Evolutionary conservation across 371 early-diverging fungal genomes (phyloP).

Genomic region (Dichotomocladium elegans): DNA sequence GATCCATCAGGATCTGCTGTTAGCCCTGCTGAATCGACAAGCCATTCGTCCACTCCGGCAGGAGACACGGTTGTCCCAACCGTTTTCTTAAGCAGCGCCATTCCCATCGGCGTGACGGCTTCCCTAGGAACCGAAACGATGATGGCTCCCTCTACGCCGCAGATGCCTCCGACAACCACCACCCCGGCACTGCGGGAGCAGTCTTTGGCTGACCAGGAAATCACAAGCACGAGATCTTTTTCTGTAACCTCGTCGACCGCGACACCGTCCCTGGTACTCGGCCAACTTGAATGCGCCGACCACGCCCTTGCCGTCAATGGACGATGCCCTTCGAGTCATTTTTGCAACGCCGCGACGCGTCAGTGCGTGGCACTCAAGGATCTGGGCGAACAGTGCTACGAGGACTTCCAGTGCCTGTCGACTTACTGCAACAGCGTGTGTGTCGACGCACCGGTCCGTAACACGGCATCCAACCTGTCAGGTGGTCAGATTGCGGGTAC

Average conservation of each 20-base stretch:
- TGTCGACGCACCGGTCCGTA: neutral
- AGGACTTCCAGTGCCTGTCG: conserved; percentile 29
- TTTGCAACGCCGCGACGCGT: conserved; percentile 24
- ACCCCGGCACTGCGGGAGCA: no score
- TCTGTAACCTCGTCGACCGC: conserved; percentile 27
- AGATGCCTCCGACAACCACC: no score
- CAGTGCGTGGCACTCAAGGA: conserved; percentile 10
- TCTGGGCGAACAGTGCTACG: conserved; percentile 15
- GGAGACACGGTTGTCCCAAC: no score
- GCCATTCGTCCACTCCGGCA: no score
- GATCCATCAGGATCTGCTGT: no score
- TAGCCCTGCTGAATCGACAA: no score
- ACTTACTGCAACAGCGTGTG: conserved; percentile 14
- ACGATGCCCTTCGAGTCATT: conserved; percentile 16
- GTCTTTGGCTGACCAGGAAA: neutral
- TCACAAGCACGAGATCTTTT: conserved; percentile 6
- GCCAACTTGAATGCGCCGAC: conserved; percentile 18
- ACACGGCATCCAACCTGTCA: neutral
- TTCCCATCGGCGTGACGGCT: no score
- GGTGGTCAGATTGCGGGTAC: conserved; percentile 30
- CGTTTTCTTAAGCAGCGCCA: no score
- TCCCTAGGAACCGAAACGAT: no score
- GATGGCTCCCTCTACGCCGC: no score
- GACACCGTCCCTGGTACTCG: conserved; percentile 23
- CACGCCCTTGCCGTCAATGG: conserved; percentile 22